These are phyloP conservation scores for Castanospermum australe DNA, from an alignment of 306 rosid genomes.

Conservation along the genomic window DNA sequence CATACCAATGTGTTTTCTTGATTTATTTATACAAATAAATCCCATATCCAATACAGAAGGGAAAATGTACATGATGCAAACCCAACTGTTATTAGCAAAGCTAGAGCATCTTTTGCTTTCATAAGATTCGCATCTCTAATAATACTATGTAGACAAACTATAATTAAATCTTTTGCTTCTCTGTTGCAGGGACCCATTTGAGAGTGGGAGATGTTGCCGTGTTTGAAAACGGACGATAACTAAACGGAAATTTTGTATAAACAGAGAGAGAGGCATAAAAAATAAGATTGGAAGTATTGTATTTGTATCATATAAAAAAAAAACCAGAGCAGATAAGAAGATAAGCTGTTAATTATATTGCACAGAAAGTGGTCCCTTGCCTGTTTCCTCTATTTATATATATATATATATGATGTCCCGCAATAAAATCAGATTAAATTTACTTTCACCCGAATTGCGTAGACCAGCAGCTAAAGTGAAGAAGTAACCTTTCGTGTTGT, in stretches of 20 bases:
- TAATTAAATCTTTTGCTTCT: neutral
- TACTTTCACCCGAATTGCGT: conserved; percentile 22
- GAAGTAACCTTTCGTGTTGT: conserved; percentile 33
- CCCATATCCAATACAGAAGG: neutral
- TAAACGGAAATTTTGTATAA: neutral
- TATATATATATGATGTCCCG: neutral
- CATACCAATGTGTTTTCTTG: neutral
- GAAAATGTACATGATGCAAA: neutral
- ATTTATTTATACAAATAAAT: neutral
- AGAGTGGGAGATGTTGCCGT: conserved; percentile 17
- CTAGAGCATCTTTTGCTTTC: neutral
- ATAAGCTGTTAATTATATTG: conserved; percentile 22
- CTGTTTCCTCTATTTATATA: neutral
- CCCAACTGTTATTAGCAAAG: neutral
- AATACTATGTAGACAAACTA: neutral
- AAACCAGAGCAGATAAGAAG: conserved; percentile 32
- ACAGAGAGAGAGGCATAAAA: neutral
- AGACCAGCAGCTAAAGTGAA: conserved; percentile 16
- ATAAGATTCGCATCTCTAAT: conserved; percentile 11
- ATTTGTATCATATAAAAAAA: conserved; percentile 20
- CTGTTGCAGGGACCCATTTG: conserved; percentile 29
- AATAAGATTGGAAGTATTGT: neutral
- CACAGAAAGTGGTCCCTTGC: conserved; percentile 42
- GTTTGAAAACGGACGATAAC: neutral
- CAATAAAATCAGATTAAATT: neutral